Evolutionary conservation across 208 protist genomes (phyloP).

Genomic region (Sergeia podlipaevii): DNA sequence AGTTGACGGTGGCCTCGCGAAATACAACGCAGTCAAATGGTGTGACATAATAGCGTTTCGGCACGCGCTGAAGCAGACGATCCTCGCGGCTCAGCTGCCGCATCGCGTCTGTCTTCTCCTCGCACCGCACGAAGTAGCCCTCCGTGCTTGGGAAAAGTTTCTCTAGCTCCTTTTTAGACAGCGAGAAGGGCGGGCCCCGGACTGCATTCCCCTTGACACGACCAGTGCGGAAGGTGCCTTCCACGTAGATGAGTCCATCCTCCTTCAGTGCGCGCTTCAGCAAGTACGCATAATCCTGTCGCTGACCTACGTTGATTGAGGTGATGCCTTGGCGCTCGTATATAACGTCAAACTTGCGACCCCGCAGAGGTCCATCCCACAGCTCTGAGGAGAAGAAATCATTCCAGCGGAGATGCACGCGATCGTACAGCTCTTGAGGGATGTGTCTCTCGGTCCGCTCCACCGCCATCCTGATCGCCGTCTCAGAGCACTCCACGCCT

Average conservation of each 20-base stretch:
- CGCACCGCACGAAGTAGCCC: conserved; percentile 82
- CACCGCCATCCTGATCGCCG: conserved; percentile 68
- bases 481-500: conserved; percentile 73
- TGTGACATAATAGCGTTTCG: conserved; percentile 78
- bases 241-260: conserved; percentile 84
- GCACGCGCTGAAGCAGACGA: conserved; percentile 68
- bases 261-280: conserved; percentile 80
- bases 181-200: conserved; percentile 64
- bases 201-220: conserved; percentile 79
- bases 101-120: conserved; percentile 86
- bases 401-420: conserved; percentile 64
- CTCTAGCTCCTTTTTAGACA: conserved; percentile 68
- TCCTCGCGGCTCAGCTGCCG: conserved; percentile 75
- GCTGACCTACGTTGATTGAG: conserved; percentile 71
- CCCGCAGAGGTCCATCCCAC: conserved; percentile 55
- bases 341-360: conserved; percentile 74
- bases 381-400: conserved; percentile 81
- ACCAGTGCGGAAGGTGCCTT: conserved; percentile 85
- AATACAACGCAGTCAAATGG: conserved; percentile 87
- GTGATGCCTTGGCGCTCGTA: conserved; percentile 88
- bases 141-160: conserved; percentile 62
- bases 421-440: conserved; percentile 23
- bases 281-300: conserved; percentile 79
- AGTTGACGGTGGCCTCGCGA: conserved; percentile 46
- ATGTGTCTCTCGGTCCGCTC: conserved; percentile 55